These are phyloP conservation scores for Wickerhamomyces sp. DNA, from an alignment of 1,139 yeast genomes.

Conservation along the genomic window DNA sequence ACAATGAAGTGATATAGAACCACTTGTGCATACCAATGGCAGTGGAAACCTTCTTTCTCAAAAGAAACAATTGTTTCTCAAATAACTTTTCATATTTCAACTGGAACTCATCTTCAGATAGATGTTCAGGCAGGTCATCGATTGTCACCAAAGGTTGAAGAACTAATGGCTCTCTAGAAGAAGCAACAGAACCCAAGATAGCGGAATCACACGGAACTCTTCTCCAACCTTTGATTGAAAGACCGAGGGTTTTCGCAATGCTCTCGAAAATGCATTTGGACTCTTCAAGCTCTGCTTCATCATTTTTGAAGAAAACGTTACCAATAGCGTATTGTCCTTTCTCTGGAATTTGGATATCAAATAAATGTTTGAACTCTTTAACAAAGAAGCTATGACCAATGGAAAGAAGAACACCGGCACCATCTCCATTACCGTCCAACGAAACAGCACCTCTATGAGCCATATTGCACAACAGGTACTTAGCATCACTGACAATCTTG, in stretches of 20 bases:
- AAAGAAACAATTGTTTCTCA: slow-evolving; percentile 77
- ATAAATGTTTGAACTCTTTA: slow-evolving; percentile 71
- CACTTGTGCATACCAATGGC: slow-evolving; percentile 92
- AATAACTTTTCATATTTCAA: slow-evolving; percentile 56
- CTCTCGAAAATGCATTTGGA: slow-evolving; percentile 75
- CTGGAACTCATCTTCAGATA: slow-evolving; percentile 47
- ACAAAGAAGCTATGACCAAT: slow-evolving; percentile 84
- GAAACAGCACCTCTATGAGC: slow-evolving; percentile 98
- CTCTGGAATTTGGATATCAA: slow-evolving; percentile 59
- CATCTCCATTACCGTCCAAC: slow-evolving; percentile 97
- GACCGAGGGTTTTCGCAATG: slow-evolving; percentile 70
- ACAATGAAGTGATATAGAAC: slow-evolving; percentile 94
- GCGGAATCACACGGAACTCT: slow-evolving; percentile 92
- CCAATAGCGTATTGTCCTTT: slow-evolving; percentile 93
- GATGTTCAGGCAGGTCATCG: slow-evolving; percentile 45
- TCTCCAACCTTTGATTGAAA: slow-evolving; percentile 91
- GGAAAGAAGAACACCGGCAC: slow-evolving; percentile 95
- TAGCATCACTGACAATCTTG: slow-evolving; percentile 90
- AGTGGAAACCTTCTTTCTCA: slow-evolving; percentile 86
- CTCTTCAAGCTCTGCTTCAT: slow-evolving; percentile 51
- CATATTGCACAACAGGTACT: slow-evolving; percentile 88
- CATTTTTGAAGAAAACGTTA: slow-evolving; percentile 84
- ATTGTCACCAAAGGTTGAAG: slow-evolving; percentile 85
- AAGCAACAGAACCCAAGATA: slow-evolving; percentile 90
- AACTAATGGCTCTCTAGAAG: slow-evolving; percentile 87